These are phyloP conservation scores for Echinosophora koreensis DNA, from an alignment of 306 rosid species.

Conservation along the genomic window DNA sequence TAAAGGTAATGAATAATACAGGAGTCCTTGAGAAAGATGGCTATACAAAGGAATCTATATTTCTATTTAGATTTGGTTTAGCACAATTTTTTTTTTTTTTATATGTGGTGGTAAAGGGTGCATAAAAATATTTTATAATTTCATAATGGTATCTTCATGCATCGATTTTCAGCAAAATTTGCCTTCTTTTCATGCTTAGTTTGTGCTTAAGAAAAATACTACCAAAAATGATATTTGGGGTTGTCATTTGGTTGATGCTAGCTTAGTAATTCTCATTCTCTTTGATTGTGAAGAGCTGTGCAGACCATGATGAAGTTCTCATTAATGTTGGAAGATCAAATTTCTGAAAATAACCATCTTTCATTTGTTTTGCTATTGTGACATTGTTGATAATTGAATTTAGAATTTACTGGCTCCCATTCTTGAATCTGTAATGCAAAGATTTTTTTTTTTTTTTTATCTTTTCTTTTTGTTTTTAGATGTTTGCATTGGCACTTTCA, in stretches of 20 bases:
- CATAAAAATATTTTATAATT: background rate
- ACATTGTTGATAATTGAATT: background rate
- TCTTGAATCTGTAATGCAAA: background rate
- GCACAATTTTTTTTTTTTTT: too few relatives aligned
- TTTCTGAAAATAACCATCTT: slow-evolving; percentile 12
- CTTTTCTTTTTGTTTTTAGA: background rate
- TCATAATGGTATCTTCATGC: background rate
- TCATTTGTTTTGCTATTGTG: slow-evolving; percentile 11
- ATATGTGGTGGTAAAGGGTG: too few relatives aligned
- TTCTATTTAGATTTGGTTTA: too few relatives aligned
- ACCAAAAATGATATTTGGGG: too few relatives aligned
- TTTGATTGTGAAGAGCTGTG: too few relatives aligned
- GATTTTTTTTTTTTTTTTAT: background rate
- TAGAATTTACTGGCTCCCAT: background rate
- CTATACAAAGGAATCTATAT: too few relatives aligned
- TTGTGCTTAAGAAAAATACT: background rate
- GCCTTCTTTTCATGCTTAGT: slow-evolving; percentile 4
- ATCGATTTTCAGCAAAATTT: slow-evolving; percentile 2
- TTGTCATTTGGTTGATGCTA: too few relatives aligned
- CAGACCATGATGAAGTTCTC: too few relatives aligned
- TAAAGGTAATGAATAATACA: too few relatives aligned
- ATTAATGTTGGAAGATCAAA: slow-evolving; percentile 49
- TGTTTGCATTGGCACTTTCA: background rate
- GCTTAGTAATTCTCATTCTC: too few relatives aligned
- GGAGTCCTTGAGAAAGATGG: too few relatives aligned